These are phyloP conservation scores for Sistotremastrum suecicum DNA, from an alignment of 768 basidiomycete species.

Conservation along the genomic window DNA sequence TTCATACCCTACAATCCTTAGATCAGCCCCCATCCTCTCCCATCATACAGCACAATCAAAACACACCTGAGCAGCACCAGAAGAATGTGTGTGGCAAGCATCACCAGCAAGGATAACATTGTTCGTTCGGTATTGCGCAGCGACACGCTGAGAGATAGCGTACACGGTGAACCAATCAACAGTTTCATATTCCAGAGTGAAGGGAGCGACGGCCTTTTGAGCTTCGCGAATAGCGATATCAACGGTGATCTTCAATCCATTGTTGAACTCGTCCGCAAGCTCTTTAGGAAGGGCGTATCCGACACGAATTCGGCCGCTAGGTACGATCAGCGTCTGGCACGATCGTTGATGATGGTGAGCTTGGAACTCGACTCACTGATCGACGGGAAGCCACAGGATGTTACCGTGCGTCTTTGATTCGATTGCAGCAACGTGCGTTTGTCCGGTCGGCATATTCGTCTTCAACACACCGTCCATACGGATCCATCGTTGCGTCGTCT, in stretches of 20 bases:
- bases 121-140: slow-evolving; percentile 2
- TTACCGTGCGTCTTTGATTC: slow-evolving; percentile 4
- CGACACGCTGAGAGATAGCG: slow-evolving; percentile 7
- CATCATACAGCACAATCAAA: too few species aligned
- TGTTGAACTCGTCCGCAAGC: background rate
- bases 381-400: slow-evolving; percentile 5
- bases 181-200: slow-evolving; percentile 3
- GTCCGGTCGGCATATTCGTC: slow-evolving; percentile 3
- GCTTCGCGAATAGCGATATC: slow-evolving; percentile 1
- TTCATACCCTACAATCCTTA: too few species aligned
- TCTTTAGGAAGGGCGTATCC: background rate
- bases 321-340: too few species aligned
- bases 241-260: background rate
- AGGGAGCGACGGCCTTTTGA: slow-evolving; percentile 6
- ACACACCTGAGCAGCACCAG: slow-evolving; percentile 6
- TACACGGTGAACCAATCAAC: slow-evolving; percentile 9
- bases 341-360: too few species aligned
- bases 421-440: slow-evolving; percentile 1
- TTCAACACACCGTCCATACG: slow-evolving; percentile 4
- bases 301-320: slow-evolving; percentile 1
- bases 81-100: slow-evolving; percentile 8
- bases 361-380: background rate
- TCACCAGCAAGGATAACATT: slow-evolving; percentile 7
- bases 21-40: too few species aligned
- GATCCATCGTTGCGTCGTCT: slow-evolving; percentile 1